A percentile compares a stretch with the other conserved stretches of the same genome.
Conservation (phyloP, 305 asterid species). For the Solanum hybrid region DNA sequence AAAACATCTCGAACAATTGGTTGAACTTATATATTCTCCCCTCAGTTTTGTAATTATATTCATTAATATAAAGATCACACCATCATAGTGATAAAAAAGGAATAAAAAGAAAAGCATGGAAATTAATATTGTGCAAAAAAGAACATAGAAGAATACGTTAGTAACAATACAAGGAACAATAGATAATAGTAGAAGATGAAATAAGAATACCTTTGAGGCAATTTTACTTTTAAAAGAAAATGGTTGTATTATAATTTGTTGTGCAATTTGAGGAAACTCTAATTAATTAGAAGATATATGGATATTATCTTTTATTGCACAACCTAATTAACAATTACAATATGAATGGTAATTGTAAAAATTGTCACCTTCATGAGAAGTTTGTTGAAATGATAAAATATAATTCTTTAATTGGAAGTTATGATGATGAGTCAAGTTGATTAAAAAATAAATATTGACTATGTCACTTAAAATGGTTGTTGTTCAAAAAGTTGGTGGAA, state of each 20-base stretch:
- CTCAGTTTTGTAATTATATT: not conserved
- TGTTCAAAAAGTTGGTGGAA: not conserved
- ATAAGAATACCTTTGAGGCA: not conserved
- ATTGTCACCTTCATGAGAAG: not conserved
- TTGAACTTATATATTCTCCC: not conserved
- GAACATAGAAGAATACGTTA: not conserved
- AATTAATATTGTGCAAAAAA: not conserved
- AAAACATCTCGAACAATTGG: not conserved
- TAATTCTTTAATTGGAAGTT: not conserved
- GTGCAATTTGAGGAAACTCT: not conserved
- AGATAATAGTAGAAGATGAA: not conserved
- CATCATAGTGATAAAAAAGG: not conserved
- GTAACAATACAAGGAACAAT: not conserved
- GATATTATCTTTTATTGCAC: not conserved
- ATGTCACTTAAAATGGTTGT: not conserved
- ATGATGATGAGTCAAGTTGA: not conserved
- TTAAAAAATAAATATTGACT: not conserved
- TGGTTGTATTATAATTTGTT: not conserved
- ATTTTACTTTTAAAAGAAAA: not conserved
- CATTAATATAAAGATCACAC: not conserved
- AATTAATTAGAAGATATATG: not conserved
- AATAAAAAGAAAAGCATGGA: too few species aligned
- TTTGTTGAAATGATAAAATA: not conserved
- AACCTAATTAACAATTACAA: not conserved
- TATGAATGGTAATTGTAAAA: not conserved